Evolutionary conservation across 2,329 filamentous ascomycete species (phyloP), one percentile per base, ranked within the genome.

Genomic region (Fusarium denticulatum): DNA sequence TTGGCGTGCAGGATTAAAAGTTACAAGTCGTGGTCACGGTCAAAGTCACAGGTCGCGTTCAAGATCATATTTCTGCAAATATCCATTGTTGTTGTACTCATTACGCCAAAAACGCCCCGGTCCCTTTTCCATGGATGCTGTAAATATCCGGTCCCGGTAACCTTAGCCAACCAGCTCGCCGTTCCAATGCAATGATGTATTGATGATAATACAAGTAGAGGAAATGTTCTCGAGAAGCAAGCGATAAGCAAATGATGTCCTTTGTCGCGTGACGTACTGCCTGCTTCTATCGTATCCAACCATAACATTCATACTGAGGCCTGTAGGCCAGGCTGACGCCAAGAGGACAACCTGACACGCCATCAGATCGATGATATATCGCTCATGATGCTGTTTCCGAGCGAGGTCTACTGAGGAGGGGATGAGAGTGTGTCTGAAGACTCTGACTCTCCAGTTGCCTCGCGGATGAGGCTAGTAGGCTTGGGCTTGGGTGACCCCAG

Each of bases 361-460:
- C 39, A 49, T 39, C n/a, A 26, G 53, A 39, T 30, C 36, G 43
- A 49, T 60, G 22, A 56, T 58, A 36, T 34, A 64, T 58, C 58
- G 43, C 40, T 22, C 36, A 60, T 43, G 26, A 67, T 62, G 45
- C 40, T 50, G 32, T 34, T 32, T 12, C 52, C n/a, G 49, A 45
- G n/a, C 16, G 42, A 52, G 39, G 15, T 36, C 39, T 74, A 75
- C 50, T 64, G 72, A 32, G 86, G 86, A 24, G 88, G 88, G 22
- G 88, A 89, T 2, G 88, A 90, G 67, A 89, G 78, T 1, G 87
- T 87, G 24, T 86, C 88, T 2, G 88, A 89, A 45, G 88, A 89
- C 76, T 90, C 88, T 22, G 88, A 89, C 69, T 86, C 86, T 46
- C 81, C 85, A 52, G 89, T 88, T 24, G 84, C 83, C 49, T 86